Evolutionary conservation across 495 filamentous ascomycete genomes (phyloP).

Genomic region (Daldinia caldariorum): DNA sequence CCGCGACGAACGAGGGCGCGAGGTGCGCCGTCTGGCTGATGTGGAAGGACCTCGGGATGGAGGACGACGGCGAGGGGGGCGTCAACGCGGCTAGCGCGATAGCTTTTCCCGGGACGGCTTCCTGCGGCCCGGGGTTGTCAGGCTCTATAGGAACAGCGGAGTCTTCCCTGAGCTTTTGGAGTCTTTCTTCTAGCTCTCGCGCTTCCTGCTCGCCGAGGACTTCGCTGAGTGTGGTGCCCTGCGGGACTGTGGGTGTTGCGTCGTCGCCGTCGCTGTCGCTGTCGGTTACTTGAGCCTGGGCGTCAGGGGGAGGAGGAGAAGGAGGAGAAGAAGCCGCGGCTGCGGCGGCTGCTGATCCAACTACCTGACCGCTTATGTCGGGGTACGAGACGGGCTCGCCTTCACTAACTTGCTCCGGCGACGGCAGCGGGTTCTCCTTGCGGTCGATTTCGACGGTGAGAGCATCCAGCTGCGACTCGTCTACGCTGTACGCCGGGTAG

Average conservation of each 20-base stretch:
- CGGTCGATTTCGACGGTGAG: neutral
- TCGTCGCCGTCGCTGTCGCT: too few species aligned
- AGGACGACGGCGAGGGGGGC: neutral
- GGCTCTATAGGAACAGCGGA: too few species aligned
- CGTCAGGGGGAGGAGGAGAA: neutral
- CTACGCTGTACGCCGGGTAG: neutral
- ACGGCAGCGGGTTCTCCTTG: neutral
- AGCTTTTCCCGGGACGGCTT: neutral
- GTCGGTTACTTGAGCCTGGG: neutral
- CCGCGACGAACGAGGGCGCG: constrained; percentile 13
- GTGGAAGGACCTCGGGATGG: constrained; percentile 11
- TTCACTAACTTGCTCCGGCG: neutral
- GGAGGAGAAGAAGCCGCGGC: too few species aligned
- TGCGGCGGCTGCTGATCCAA: neutral
- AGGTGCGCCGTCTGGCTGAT: constrained; percentile 23
- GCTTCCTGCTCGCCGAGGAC: neutral
- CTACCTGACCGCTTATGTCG: neutral
- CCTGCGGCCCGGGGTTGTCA: neutral
- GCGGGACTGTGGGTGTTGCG: neutral
- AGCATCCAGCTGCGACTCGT: neutral
- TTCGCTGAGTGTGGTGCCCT: neutral
- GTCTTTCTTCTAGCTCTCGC: neutral
- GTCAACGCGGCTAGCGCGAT: neutral
- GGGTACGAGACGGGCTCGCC: neutral
- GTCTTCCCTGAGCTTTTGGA: neutral